Base-by-base conservation (phyloP, 2,329 filamentous ascomycete genomes). In the Macroventuria anomochaeta region DNA sequence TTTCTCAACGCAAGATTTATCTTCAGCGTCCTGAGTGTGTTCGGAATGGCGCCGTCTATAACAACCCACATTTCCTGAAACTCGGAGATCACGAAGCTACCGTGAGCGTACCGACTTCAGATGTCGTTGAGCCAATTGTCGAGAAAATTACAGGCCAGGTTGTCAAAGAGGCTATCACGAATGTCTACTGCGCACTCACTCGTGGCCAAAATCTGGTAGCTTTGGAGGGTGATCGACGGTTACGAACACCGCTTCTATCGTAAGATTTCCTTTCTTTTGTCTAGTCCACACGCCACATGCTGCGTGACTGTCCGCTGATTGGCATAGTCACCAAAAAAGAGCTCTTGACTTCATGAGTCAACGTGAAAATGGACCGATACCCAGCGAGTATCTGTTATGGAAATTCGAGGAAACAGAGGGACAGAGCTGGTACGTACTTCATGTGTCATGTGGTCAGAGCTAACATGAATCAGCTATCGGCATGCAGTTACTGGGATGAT, bases 401-500 rank as follows among this genome's bases (percentile, higher is more conserved):
- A 46, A 58, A 43, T 44, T 55, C 7, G 40, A 39, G 8, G 46
- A 60, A 12, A 23, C 49, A 13, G 66, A 72, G 21, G 66, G 64
- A 1, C 51, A 57, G 18, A 32, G 40, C 3, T 63, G 63, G 63
- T 72, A 57, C 11, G 51, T 57, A n/a, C n/a, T n/a, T n/a, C n/a
- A n/a, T n/a, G n/a, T n/a, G n/a, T n/a, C n/a, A n/a, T n/a, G n/a
- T n/a, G n/a, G n/a, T n/a, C n/a, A n/a, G n/a, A n/a, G n/a, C n/a
- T n/a, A n/a, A n/a, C n/a, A n/a, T n/a, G n/a, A n/a, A n/a, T n/a
- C n/a, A 71, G 68, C 15, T 79, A 73, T 43, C 67, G 69, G 0
- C 77, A 80, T 53, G 59, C 56, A 13, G 75, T 81, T 50, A 81
- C 78, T 3, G 75, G 71, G 12, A 64, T 59, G 0, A 69, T 57